A percentile compares a stretch with the other conserved stretches of the same genome.
These are phyloP conservation scores for Yamadazyma pseudoaaseri DNA, from an alignment of 1,139 yeast genomes.

Conservation along the genomic window DNA sequence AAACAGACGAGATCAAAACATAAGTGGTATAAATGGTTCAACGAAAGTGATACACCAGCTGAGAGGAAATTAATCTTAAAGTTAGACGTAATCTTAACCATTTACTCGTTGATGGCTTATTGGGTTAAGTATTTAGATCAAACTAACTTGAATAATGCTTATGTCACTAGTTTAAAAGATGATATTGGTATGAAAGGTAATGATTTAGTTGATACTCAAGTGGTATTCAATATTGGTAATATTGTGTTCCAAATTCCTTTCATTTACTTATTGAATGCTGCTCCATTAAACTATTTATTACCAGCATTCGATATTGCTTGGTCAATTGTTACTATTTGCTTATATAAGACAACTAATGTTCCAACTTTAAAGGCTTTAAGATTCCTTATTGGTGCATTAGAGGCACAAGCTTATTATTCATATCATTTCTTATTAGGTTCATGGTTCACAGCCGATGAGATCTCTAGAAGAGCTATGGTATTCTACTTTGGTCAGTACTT, in stretches of 20 bases:
- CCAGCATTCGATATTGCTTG: slow-evolving; percentile 63
- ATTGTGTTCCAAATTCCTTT: slow-evolving; percentile 56
- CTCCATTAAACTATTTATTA: slow-evolving; percentile 55
- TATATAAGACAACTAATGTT: slow-evolving; percentile 46
- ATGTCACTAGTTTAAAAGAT: slow-evolving; percentile 63
- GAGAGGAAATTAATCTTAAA: slow-evolving; percentile 58
- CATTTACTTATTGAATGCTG: slow-evolving; percentile 41
- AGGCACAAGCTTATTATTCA: slow-evolving; percentile 59
- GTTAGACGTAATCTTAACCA: slow-evolving; percentile 57
- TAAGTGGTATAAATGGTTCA: slow-evolving; percentile 67
- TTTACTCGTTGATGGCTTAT: slow-evolving; percentile 61
- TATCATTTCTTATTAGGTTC: slow-evolving; percentile 61
- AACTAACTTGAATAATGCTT: slow-evolving; percentile 63
- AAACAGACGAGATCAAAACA: slow-evolving; percentile 32
- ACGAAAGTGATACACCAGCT: slow-evolving; percentile 52
- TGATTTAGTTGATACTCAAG: slow-evolving; percentile 61
- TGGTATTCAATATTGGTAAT: slow-evolving; percentile 56
- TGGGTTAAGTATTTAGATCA: slow-evolving; percentile 73
- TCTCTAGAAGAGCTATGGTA: slow-evolving; percentile 58
- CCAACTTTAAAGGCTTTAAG: slow-evolving; percentile 55
- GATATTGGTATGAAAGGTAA: slow-evolving; percentile 63
- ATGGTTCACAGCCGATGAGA: slow-evolving; percentile 58
- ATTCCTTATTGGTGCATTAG: slow-evolving; percentile 62
- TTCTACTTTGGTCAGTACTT: slow-evolving; percentile 60
- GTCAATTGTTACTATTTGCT: slow-evolving; percentile 62